Conservation (phyloP, 768 basidiomycete species). For the Pisolithus orientalis region DNA sequence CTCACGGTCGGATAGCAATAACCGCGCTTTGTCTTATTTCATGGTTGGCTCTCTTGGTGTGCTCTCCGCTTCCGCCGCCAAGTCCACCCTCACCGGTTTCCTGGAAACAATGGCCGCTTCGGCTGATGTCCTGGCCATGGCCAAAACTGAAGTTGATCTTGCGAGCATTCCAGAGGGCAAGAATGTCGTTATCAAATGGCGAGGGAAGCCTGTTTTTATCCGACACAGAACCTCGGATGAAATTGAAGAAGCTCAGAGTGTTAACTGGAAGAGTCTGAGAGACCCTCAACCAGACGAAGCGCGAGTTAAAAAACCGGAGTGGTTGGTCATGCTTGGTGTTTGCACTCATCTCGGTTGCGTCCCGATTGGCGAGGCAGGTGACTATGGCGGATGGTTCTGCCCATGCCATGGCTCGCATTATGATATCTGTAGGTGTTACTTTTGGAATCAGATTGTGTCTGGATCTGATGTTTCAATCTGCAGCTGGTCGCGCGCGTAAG, state of each 20-base stretch:
- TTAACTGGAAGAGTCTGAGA: constrained; percentile 81
- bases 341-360: constrained; percentile 99
- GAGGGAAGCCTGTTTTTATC: constrained; percentile 99
- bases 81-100: constrained; percentile 91
- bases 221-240: constrained; percentile 89
- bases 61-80: constrained; percentile 89
- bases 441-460: constrained; percentile 21
- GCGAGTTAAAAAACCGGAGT: constrained; percentile 91
- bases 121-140: constrained; percentile 94
- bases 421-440: constrained; percentile 64
- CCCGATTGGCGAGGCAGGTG: constrained; percentile 95
- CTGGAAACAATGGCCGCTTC: constrained; percentile 95
- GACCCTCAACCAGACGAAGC: constrained; percentile 90
- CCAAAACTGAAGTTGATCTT: constrained; percentile 96
- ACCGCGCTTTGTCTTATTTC: constrained; percentile 81
- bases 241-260: constrained; percentile 84
- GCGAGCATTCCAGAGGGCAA: constrained; percentile 90
- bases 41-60: constrained; percentile 91
- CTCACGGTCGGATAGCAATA: constrained; percentile 53
- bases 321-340: constrained; percentile 88
- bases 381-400: constrained; percentile 99
- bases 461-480: constrained; percentile 1
- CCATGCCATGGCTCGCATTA: constrained; percentile 99
- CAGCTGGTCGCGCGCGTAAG: constrained; percentile 91
- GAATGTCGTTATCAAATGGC: constrained; percentile 98